A percentile compares a stretch with the other conserved stretches of the same genome.
Conservation (phyloP, 148 eudicot species). For the Chenopodium album region DNA sequence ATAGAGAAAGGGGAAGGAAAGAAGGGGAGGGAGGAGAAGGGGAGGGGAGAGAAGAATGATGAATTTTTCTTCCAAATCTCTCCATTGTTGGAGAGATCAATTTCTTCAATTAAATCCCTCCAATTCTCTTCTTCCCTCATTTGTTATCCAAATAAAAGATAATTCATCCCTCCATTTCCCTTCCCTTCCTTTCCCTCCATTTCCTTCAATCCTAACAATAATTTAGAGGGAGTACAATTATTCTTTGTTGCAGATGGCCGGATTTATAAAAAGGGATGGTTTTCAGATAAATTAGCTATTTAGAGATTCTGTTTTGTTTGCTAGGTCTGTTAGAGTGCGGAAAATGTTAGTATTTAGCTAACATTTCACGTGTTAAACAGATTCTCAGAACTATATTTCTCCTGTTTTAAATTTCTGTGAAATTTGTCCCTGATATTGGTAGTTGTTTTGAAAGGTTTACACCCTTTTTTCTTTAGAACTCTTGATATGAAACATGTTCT, state of each 20-base stretch:
- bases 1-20: too few species aligned
- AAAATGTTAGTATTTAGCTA: background rate
- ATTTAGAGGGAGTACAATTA: too few species aligned
- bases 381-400: background rate
- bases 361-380: background rate
- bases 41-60: too few species aligned
- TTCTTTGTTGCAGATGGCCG: background rate
- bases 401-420: background rate
- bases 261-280: background rate
- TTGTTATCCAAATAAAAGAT: too few species aligned
- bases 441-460: background rate
- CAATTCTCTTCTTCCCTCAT: too few species aligned
- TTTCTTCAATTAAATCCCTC: too few species aligned
- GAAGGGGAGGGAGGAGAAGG: too few species aligned
- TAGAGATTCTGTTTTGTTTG: background rate
- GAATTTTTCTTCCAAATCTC: too few species aligned
- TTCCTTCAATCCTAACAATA: too few species aligned
- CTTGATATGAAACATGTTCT: background rate
- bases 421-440: background rate
- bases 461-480: background rate
- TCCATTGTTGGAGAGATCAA: too few species aligned
- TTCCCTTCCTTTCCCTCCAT: too few species aligned
- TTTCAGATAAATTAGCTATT: background rate
- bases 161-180: too few species aligned
- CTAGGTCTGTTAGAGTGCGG: background rate